phyloP scores from a whole-genome alignment of 192 early-diverging fungal genomes.

The Backusella luteola region DNA sequence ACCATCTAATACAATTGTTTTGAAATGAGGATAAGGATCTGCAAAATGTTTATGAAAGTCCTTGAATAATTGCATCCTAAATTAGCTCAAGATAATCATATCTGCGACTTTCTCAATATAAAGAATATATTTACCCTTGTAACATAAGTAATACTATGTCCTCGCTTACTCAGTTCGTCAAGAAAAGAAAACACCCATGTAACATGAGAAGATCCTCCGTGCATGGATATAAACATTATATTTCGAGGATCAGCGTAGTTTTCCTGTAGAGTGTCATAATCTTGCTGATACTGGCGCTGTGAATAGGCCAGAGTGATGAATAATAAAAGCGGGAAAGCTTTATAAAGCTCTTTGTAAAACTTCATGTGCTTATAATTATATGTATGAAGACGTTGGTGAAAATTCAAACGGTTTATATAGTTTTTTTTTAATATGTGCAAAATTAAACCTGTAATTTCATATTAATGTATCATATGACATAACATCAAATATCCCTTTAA shows the following conservation, averaged over 20 bases:
- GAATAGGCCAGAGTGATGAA: not conserved
- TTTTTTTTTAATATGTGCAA: not conserved
- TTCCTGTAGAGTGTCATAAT: not conserved
- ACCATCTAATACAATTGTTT: constrained; percentile 1
- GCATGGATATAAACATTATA: not conserved
- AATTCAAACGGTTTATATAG: not conserved
- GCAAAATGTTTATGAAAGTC: constrained; percentile 9
- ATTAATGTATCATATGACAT: not conserved
- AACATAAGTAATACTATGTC: constrained; percentile 23
- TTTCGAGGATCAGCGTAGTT: not conserved
- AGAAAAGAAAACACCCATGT: constrained; percentile 27
- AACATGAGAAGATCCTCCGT: constrained; percentile 23
- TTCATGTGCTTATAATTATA: not conserved
- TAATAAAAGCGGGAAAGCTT: not conserved
- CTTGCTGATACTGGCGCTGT: not conserved
- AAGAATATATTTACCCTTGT: not conserved
- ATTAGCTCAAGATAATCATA: not conserved
- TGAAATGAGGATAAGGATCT: constrained; percentile 15
- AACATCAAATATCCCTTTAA: not conserved
- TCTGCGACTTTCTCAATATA: no score
- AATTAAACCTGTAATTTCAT: not conserved
- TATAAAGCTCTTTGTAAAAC: not conserved
- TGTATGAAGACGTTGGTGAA: not conserved
- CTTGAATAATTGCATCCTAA: not conserved
- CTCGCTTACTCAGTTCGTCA: constrained; percentile 10